Base-by-base conservation (phyloP, 495 filamentous ascomycete species). In the Xylaria longipes region DNA sequence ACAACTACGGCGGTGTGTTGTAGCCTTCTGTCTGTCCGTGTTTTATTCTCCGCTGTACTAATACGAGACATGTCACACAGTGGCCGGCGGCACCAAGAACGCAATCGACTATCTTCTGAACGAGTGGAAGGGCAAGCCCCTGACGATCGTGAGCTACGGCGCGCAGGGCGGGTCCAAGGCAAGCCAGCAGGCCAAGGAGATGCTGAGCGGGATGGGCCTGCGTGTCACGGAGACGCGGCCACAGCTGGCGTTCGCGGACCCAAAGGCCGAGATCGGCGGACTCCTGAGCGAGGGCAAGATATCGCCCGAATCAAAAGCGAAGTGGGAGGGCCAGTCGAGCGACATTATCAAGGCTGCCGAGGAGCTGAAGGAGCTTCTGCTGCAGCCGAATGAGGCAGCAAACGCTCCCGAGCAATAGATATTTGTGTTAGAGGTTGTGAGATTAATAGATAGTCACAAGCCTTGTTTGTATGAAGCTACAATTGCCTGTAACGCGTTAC, bases 71-170 rank as follows among this genome's bases (percentile, higher is more conserved):
- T 17, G 25, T 65, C 62, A 48, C 25, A 52, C 20, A 70, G 80
- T 86, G 46, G 82, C 88, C 0, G 88, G 87, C 0, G 84, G 82
- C 37, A 71, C 88, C 54, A 91, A 91, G 80, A 90, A 90, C 75
- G 89, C 89, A 20, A 84, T 91, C 58, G 89, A 91, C 74, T 90
- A 89, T 74, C 82, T 91, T 0, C 80, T 81, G 56, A 73, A 87
- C 72, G 89, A 91, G 75, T 90, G 89, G 89, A 83, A 77, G 65
- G 87, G 85, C 35, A 91, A 90, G 77, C 85, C 88, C 0, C 85
- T 84, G 25, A 80, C 79, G 66, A 83, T 90, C 70, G 83, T 91
- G 17, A 86, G 80, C 65, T 90, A 89, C 79, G 88, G 88, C 4
- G 80, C 84, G 0, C 65, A 81, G 57, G 87, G 87, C 22, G 87